Evolutionary conservation across 225 moss, liverwort and hornwort species (phyloP), one percentile per base, ranked within the genome.

Genomic region (Lunularia cruciata): DNA sequence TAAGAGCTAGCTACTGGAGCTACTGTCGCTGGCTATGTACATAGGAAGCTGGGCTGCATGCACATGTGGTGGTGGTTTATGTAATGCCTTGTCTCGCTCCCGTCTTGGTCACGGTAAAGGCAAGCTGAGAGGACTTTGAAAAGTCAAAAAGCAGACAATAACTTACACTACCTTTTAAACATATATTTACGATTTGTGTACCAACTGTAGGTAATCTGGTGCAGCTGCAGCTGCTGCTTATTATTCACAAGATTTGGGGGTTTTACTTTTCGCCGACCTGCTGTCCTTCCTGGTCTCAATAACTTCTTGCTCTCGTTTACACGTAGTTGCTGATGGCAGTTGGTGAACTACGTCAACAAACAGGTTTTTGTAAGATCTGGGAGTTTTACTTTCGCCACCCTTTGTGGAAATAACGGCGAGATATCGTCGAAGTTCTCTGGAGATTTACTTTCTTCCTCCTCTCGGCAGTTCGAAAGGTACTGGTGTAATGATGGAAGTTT

Each of bases 201-300:
- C 57, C 55, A 9, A 57, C 57, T 57, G 31, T 10, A 52, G 57
- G 16, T 57, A 6, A n/a, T n/a, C n/a, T n/a, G n/a, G n/a, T n/a
- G n/a, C n/a, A n/a, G n/a, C n/a, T n/a, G n/a, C n/a, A n/a, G n/a
- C n/a, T 19, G 57, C 2, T 2, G 18, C 57, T 57, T 31, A 34
- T 33, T 16, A 57, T 31, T 34, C 57, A 34, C 33, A 34, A 57
- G 57, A 34, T 57, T 14, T 31, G 9, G 49, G 22, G 31, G 8
- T 57, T 19, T 18, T 33, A 34, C 57, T 57, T 57, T 57, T 57
- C 57, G 30, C 57, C 28, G 49, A 57, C 57, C 30, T 57, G 54
- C 28, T 28, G 7, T 54, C n/a, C 33, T 14, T 16, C 28, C 13
- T 6, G 40, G 6, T 6, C 30, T 0, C 2, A 15, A 9, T 12